Evolutionary conservation across 495 filamentous ascomycete species (phyloP).

Genomic region (Thermothielavioides terrestris): DNA sequence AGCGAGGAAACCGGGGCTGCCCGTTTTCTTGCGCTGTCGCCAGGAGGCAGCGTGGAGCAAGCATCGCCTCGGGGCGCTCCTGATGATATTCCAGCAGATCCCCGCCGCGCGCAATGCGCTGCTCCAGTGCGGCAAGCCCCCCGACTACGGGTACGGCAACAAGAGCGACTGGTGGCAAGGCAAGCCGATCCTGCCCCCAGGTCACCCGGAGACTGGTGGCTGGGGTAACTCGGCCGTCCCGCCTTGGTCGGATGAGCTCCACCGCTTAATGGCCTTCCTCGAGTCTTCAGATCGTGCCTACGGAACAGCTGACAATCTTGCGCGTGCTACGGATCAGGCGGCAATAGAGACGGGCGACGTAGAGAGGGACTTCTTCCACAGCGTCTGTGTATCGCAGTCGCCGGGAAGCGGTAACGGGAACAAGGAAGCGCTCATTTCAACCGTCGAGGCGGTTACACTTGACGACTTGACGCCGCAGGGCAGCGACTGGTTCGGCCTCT

Average conservation of each 20-base stretch:
- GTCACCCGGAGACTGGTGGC: slow-evolving; percentile 47
- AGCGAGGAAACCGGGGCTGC: slow-evolving; percentile 48
- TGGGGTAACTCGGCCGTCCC: slow-evolving; percentile 14
- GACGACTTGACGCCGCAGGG: not conserved
- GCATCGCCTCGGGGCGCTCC: slow-evolving; percentile 55
- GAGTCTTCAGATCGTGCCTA: slow-evolving; percentile 73
- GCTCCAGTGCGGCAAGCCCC: slow-evolving; percentile 41
- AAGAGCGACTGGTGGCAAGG: slow-evolving; percentile 84
- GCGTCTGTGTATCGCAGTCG: not conserved
- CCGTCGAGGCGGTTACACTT: slow-evolving; percentile 9
- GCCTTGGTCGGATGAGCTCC: slow-evolving; percentile 48
- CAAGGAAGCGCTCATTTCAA: slow-evolving; percentile 1
- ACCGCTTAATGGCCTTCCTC: slow-evolving; percentile 82
- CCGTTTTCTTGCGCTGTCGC: slow-evolving; percentile 63
- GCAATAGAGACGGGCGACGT: slow-evolving; percentile 3
- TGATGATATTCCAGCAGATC: slow-evolving; percentile 79
- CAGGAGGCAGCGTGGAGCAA: slow-evolving; percentile 17
- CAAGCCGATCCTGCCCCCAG: slow-evolving; percentile 48
- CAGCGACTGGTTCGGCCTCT: slow-evolving; percentile 30
- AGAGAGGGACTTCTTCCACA: slow-evolving; percentile 25
- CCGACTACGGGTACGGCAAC: slow-evolving; percentile 54
- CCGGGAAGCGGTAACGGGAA: not conserved
- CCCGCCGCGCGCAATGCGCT: slow-evolving; percentile 72
- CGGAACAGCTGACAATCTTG: slow-evolving; percentile 54
- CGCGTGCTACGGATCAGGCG: not conserved